phyloP scores from a whole-genome alignment of 1,139 yeast genomes.

The Nakaseomyces glabratus region DNA sequence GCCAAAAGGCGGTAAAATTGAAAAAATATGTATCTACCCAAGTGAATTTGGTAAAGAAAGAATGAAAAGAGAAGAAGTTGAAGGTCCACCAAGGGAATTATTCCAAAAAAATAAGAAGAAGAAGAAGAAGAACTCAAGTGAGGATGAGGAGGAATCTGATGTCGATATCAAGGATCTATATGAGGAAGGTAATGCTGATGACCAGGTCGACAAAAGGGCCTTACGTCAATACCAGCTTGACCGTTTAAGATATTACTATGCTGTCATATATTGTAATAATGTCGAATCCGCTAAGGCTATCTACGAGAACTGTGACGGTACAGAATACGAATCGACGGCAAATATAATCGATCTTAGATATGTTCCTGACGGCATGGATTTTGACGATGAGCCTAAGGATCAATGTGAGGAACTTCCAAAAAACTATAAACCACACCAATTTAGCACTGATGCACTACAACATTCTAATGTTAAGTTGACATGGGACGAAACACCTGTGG shows the following conservation, averaged over 20 bases:
- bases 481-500: conserved; percentile 98
- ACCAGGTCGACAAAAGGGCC: conserved; percentile 59
- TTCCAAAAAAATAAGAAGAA: conserved; percentile 43
- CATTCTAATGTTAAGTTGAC: conserved; percentile 89
- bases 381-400: conserved; percentile 71
- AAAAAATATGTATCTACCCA: conserved; percentile 71
- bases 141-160: conserved; percentile 43
- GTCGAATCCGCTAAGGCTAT: conserved; percentile 63
- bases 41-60: conserved; percentile 91
- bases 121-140: conserved; percentile 29
- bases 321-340: conserved; percentile 94
- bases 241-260: conserved; percentile 81
- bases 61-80: conserved; percentile 80
- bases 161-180: conserved; percentile 55
- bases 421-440: conserved; percentile 69
- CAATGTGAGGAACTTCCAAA: conserved; percentile 62
- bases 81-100: conserved; percentile 87
- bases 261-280: conserved; percentile 80
- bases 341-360: conserved; percentile 87
- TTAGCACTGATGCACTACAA: conserved; percentile 88
- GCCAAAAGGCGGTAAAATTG: conserved; percentile 64
- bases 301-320: conserved; percentile 83
- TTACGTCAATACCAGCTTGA: conserved; percentile 77
- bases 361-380: conserved; percentile 84
- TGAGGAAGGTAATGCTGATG: conserved; percentile 63